Conservation (phyloP, 148 eudicot species). For the Hydrangea macrophylla region DNA sequence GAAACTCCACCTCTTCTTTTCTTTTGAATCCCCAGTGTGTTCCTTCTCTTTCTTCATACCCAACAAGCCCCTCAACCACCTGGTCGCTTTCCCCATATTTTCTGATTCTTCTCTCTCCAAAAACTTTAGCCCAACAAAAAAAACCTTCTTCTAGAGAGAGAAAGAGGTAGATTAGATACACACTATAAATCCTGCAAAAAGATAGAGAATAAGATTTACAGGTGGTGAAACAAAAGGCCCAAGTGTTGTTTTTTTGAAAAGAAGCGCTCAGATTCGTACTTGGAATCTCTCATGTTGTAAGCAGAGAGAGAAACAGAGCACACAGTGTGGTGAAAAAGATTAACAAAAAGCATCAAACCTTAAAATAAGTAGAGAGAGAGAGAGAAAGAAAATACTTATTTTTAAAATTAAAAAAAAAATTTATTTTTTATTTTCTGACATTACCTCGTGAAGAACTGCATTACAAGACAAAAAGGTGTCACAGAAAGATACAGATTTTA, state of each 20-base stretch:
- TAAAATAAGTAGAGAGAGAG: slow-evolving; percentile 11
- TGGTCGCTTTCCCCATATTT: slow-evolving; percentile 76
- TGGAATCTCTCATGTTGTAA: slow-evolving; percentile 35
- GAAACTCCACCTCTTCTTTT: slow-evolving; percentile 60
- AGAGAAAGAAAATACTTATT: slow-evolving; percentile 7
- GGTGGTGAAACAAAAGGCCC: neutral
- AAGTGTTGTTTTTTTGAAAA: neutral
- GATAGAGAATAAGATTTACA: too few relatives aligned
- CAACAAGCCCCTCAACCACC: slow-evolving; percentile 68
- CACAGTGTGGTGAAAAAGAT: slow-evolving; percentile 20
- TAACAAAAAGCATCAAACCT: slow-evolving; percentile 17
- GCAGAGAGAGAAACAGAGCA: slow-evolving; percentile 21
- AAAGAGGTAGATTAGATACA: too few relatives aligned
- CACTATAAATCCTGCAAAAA: too few relatives aligned
- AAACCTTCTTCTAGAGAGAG: too few relatives aligned
- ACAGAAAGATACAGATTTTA: slow-evolving; percentile 34
- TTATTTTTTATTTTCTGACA: too few relatives aligned
- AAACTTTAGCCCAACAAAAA: too few relatives aligned
- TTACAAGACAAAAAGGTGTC: slow-evolving; percentile 60
- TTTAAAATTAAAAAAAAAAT: slow-evolving; percentile 7
- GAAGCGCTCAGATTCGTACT: neutral
- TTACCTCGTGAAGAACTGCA: slow-evolving; percentile 56
- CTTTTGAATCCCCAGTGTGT: slow-evolving; percentile 24
- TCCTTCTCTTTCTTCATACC: slow-evolving; percentile 77
- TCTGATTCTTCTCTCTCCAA: neutral